Evolutionary conservation across 2,329 filamentous ascomycete genomes (phyloP).

Genomic region (Neonectria sp.): DNA sequence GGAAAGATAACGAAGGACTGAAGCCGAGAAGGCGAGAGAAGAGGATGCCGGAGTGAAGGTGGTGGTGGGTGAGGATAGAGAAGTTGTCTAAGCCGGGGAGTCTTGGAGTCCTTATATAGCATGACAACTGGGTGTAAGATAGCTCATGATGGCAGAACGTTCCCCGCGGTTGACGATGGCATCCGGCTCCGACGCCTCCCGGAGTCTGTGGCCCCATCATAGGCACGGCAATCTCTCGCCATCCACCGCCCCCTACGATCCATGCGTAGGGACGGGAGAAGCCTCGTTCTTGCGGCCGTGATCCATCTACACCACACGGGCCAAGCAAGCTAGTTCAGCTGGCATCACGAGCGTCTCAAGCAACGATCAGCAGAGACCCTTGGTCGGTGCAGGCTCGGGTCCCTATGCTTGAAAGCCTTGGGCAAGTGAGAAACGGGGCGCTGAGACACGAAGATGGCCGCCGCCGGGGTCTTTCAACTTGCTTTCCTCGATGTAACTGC

Average conservation of each 20-base stretch:
- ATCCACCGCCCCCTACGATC: background rate
- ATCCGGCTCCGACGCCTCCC: background rate
- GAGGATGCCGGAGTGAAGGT: slow-evolving; percentile 22
- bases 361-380: slow-evolving; percentile 3
- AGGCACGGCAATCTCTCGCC: background rate
- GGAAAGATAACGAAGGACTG: slow-evolving; percentile 27
- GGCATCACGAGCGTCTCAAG: slow-evolving; percentile 12
- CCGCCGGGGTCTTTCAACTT: background rate
- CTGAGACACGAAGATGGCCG: background rate
- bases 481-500: background rate
- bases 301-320: slow-evolving; percentile 5
- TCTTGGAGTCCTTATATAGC: slow-evolving; percentile 22
- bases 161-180: background rate
- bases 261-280: background rate
- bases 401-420: background rate
- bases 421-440: background rate
- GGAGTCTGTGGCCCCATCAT: background rate
- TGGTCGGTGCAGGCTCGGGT: background rate
- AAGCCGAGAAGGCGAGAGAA: slow-evolving; percentile 19
- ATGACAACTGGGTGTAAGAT: background rate
- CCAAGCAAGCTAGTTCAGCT: slow-evolving; percentile 16
- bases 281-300: slow-evolving; percentile 2
- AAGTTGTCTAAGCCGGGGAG: background rate
- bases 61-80: slow-evolving; percentile 10
- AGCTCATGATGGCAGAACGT: background rate